Percentiles rank a stretch among this genome's conserved stretches.
Conservation (phyloP, 1,139 yeast genomes). For the Hansenula sp. region DNA sequence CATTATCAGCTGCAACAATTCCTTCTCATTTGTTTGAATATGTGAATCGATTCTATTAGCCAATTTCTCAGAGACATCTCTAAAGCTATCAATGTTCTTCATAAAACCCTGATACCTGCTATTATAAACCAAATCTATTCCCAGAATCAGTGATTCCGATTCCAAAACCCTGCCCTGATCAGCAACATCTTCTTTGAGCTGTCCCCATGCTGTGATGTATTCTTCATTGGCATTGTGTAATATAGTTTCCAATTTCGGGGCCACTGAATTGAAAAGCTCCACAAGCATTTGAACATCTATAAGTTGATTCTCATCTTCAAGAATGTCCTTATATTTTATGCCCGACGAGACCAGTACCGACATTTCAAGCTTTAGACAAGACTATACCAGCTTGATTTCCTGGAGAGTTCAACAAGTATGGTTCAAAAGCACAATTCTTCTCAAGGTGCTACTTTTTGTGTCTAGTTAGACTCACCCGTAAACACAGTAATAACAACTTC, state of each 20-base stretch:
- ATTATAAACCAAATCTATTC: constrained; percentile 4
- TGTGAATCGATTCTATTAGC: constrained; percentile 9
- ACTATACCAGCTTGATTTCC: too few relatives aligned
- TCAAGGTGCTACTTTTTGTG: too few relatives aligned
- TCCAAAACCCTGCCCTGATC: not conserved
- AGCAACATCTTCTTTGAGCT: not conserved
- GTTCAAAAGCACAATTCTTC: too few relatives aligned
- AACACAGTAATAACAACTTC: too few relatives aligned
- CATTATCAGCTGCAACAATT: constrained; percentile 5
- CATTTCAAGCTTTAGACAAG: not conserved
- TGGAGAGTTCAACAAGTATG: too few relatives aligned
- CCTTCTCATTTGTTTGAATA: constrained; percentile 8
- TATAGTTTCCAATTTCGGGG: constrained; percentile 6
- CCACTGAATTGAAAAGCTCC: constrained; percentile 9
- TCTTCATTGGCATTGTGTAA: not conserved
- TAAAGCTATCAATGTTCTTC: constrained; percentile 6
- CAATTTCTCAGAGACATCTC: constrained; percentile 7
- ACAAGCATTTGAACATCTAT: constrained; percentile 10
- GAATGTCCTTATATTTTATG: constrained; percentile 4
- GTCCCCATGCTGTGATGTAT: constrained; percentile 4
- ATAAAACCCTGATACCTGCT: constrained; percentile 4
- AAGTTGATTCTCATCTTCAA: constrained; percentile 7
- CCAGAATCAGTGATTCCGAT: not conserved
- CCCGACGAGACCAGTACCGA: not conserved
- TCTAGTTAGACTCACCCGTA: too few relatives aligned